Evolutionary conservation across 768 basidiomycete genomes (phyloP).

Genomic region (Boletus tomentosulus): DNA sequence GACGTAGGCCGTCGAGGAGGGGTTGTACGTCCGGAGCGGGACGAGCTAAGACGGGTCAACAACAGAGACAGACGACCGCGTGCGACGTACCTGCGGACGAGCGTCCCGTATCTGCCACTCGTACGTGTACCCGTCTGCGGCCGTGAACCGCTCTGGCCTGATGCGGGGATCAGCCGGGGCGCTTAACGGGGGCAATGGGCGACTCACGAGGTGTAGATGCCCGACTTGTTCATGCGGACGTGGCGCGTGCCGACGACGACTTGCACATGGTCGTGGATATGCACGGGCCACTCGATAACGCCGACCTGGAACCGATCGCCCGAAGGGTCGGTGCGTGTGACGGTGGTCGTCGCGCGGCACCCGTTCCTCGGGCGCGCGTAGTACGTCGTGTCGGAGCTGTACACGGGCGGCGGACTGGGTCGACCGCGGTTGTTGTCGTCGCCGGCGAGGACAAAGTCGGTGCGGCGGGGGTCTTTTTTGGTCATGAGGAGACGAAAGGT

Average conservation of each 20-base stretch:
- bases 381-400: constrained; percentile 17
- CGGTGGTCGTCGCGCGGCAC: constrained; percentile 17
- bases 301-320: constrained; percentile 27
- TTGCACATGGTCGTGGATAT: background rate
- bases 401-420: background rate
- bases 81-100: constrained; percentile 17
- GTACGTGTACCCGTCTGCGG: constrained; percentile 16
- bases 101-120: constrained; percentile 28
- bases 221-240: constrained; percentile 22
- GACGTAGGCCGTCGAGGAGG: constrained; percentile 11
- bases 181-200: too few species aligned
- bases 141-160: constrained; percentile 27
- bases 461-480: constrained; percentile 22
- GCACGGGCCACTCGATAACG: constrained; percentile 28
- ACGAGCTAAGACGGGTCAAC: constrained; percentile 21
- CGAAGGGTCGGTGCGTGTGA: constrained; percentile 16
- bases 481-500: constrained; percentile 19
- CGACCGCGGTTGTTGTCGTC: background rate
- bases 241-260: constrained; percentile 26
- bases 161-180: background rate
- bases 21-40: constrained; percentile 7
- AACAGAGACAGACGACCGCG: background rate
- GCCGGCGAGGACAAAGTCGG: constrained; percentile 18
- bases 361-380: constrained; percentile 6
- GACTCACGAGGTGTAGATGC: constrained; percentile 22